phyloP scores from a whole-genome alignment of 129 eudicot genomes.

The Saposhnikovia divaricata region DNA sequence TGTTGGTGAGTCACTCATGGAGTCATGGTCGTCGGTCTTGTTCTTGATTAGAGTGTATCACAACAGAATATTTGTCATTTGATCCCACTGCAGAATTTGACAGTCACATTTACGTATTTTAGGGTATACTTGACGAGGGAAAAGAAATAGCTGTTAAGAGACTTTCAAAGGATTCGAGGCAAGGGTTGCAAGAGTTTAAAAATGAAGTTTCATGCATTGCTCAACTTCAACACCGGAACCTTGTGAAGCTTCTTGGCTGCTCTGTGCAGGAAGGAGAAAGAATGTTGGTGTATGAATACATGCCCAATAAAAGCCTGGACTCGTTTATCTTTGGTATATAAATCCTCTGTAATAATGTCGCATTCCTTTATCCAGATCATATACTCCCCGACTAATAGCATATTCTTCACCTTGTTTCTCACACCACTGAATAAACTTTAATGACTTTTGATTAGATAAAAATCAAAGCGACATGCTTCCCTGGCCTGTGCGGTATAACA shows the following conservation, averaged over 20 bases:
- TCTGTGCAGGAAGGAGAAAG: conserved; percentile 16
- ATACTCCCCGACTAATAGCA: background rate
- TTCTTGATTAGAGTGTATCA: background rate
- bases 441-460: background rate
- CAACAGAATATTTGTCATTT: background rate
- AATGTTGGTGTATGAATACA: conserved; percentile 19
- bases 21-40: too few relatives aligned
- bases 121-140: conserved; percentile 10
- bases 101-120: background rate
- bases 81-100: background rate
- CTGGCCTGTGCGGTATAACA: conserved; percentile 17
- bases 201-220: conserved; percentile 23
- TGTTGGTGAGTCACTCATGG: too few relatives aligned
- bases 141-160: conserved; percentile 28
- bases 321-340: conserved; percentile 16
- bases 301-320: conserved; percentile 27
- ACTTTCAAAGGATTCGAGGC: conserved; percentile 20
- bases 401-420: background rate
- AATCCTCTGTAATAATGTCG: background rate
- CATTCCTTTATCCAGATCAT: background rate
- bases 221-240: conserved; percentile 24
- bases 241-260: conserved; percentile 19
- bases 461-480: background rate
- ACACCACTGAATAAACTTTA: background rate
- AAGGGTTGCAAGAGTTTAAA: conserved; percentile 22